phyloP scores from a whole-genome alignment of 768 basidiomycete genomes.

The Leccinum pellstonianum region DNA sequence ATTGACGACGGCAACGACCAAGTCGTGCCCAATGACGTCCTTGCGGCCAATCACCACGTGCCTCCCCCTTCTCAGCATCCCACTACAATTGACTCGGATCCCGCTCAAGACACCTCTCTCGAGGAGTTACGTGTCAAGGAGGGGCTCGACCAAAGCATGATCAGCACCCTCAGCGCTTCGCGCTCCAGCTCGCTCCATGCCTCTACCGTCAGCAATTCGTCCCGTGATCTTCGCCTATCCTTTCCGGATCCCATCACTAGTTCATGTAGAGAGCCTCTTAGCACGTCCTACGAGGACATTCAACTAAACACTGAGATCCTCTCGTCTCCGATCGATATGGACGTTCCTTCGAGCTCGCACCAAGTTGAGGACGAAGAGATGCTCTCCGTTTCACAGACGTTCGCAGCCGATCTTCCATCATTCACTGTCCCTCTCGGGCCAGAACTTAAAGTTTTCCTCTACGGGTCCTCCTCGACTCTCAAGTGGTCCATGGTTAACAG shows the following conservation, averaged over 20 bases:
- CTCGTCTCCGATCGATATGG: constrained; percentile 21
- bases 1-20: constrained; percentile 63
- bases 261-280: constrained; percentile 57
- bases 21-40: constrained; percentile 28
- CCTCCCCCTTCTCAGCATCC: constrained; percentile 17
- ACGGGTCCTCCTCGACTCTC: constrained; percentile 56
- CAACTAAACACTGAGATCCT: constrained; percentile 39
- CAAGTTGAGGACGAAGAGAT: constrained; percentile 35
- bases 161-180: constrained; percentile 75
- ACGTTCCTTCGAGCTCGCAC: constrained; percentile 13
- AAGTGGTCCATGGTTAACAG: constrained; percentile 63
- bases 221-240: constrained; percentile 74
- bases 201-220: constrained; percentile 56
- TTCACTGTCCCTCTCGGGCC: constrained; percentile 25
- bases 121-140: constrained; percentile 73
- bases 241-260: constrained; percentile 83
- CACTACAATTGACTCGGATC: constrained; percentile 28
- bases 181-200: constrained; percentile 60
- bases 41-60: constrained; percentile 24
- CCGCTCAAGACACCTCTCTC: constrained; percentile 36
- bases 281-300: constrained; percentile 56
- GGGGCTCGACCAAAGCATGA: constrained; percentile 79
- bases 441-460: constrained; percentile 64
- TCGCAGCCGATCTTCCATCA: constrained; percentile 35
- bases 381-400: constrained; percentile 18